Evolutionary conservation across 257 asterid genomes (phyloP), one percentile per base, ranked within the genome.

Genomic region (Osmanthus fragrans): DNA sequence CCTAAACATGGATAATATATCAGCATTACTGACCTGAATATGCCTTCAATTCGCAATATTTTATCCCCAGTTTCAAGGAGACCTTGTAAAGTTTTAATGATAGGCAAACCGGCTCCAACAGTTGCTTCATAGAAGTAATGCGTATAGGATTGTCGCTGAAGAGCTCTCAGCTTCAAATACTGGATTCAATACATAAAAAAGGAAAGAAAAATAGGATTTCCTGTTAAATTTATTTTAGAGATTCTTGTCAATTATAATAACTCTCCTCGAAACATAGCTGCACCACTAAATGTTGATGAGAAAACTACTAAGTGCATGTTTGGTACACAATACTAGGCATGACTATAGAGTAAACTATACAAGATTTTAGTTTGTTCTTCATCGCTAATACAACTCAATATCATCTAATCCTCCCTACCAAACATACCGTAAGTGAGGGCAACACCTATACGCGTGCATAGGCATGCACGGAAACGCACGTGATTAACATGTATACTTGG

Each of bases 41-140:
- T 93, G 87, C 99, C 99, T 87, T 96, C 99, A 72, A 96, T 90
- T 75, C 87, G 85, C 82, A 83, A 73, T 73, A 96, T 96, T 81
- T 96, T 96, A 80, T 92, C 99, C 83, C 99, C 99, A 19, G 99
- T 96, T 89, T 93, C 97, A 73, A 90, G 98, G 82, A 96, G 94
- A 77, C 96, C 99, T 69, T 92, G 95, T 84, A 96, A 84, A 74
- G 99, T 96, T 81, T 83, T 96, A 71, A 93, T 92, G 87, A 96
- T 93, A 34, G 99, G 99, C 80, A 96, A 88, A 88, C 99, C 99
- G 7, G 99, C 99, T 73, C 99, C 99, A 51, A 96, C 99, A 73
- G 99, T 96, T 79, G 92, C 99, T 87, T 96, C 99, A 56, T 96
- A 96, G 84, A 96, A 96, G 89, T 93, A 96, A 83, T 96, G 99